Evolutionary conservation across 2,329 filamentous ascomycete species (phyloP).

Genomic region (Conoideocrella luteorostrata): DNA sequence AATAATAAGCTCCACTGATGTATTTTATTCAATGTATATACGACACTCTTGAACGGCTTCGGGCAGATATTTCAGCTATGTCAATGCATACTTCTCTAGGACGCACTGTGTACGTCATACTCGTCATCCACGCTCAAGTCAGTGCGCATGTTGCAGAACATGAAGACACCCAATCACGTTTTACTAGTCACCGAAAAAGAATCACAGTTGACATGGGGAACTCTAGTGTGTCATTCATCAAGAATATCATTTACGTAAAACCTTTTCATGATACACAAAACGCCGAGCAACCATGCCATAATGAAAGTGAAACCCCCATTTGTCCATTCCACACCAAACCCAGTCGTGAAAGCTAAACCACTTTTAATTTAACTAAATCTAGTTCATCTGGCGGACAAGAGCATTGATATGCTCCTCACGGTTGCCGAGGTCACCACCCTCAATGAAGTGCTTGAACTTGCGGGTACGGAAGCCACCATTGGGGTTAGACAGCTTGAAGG

Average conservation of each 20-base stretch:
- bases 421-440: conserved; percentile 98
- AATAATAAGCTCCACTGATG: conserved; percentile 6
- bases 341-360: conserved; percentile 15
- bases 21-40: not conserved
- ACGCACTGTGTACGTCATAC: too few species aligned
- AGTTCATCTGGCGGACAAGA: conserved; percentile 98
- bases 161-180: too few species aligned
- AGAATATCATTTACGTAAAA: conserved; percentile 32
- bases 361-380: conserved; percentile 27
- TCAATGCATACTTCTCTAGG: too few species aligned
- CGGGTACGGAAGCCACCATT: conserved; percentile 90
- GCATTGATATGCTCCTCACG: conserved; percentile 97
- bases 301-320: conserved; percentile 11
- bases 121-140: too few species aligned
- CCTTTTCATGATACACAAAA: conserved; percentile 31
- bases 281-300: conserved; percentile 32
- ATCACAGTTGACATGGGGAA: conserved; percentile 17
- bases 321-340: conserved; percentile 23
- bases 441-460: conserved; percentile 99
- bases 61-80: too few species aligned
- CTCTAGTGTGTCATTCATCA: conserved; percentile 35
- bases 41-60: too few species aligned
- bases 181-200: not conserved
- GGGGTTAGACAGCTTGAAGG: conserved; percentile 99
- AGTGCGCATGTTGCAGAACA: too few species aligned